These are phyloP conservation scores for Funneliformis caledonium DNA, from an alignment of 371 early-diverging fungal genomes.

Conservation along the genomic window DNA sequence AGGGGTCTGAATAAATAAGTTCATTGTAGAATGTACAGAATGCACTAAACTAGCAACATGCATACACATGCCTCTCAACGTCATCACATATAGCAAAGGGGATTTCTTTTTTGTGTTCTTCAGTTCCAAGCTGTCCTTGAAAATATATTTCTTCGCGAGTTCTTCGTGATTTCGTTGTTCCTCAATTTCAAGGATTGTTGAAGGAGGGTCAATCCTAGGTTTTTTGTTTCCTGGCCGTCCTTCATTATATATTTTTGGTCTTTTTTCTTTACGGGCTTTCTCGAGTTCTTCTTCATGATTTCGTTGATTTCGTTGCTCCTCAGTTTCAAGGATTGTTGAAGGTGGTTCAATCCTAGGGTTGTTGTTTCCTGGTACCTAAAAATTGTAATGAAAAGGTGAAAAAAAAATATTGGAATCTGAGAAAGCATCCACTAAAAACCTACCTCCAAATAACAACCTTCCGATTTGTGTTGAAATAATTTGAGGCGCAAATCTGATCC, in stretches of 20 bases:
- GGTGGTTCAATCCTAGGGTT: not conserved
- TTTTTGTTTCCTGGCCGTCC: not conserved
- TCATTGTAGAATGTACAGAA: no score
- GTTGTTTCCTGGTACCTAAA: not conserved
- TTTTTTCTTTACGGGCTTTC: no score
- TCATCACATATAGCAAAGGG: not conserved
- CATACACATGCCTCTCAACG: no score
- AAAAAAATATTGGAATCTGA: slow-evolving; percentile 9
- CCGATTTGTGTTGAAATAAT: not conserved
- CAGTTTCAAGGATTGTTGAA: not conserved
- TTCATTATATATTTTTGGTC: not conserved
- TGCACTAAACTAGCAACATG: no score
- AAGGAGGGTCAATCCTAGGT: not conserved
- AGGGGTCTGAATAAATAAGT: no score
- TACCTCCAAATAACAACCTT: slow-evolving; percentile 12
- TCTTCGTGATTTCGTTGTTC: no score
- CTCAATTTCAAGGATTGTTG: not conserved
- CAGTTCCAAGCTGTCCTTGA: not conserved
- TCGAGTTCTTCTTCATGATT: no score
- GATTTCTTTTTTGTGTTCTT: not conserved
- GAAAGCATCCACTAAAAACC: slow-evolving; percentile 8
- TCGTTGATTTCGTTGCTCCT: no score
- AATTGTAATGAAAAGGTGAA: not conserved
- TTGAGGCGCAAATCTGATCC: not conserved
- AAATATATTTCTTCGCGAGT: not conserved